Base-by-base conservation (phyloP, 768 basidiomycete genomes). In the Phaeotremella skinneri region DNA sequence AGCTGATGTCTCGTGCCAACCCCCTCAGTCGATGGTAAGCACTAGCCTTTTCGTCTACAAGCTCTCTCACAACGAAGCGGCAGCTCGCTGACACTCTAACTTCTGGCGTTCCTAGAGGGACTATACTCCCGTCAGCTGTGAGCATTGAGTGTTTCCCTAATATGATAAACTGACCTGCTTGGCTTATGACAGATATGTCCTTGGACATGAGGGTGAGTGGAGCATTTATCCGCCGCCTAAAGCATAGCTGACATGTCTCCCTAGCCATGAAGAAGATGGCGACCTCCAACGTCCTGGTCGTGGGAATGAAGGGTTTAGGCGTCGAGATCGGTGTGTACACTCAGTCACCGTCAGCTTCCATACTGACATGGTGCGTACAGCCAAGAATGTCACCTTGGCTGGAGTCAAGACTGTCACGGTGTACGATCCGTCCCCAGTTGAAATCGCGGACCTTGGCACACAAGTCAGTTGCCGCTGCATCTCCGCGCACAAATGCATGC, bases 191-290 rank as follows among this genome's bases (percentile, higher is more conserved):
- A 74, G 72, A 88, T 97, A 98, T 76, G 93, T 98, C 9, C 85
- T 98, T 26, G 93, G 93, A 29, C 91, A 97, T 76, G 93, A 97
- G 84, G 93, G 93, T 90, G 64, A 63, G 76, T 17, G 9, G 27
- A 26, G 49, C 34, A 47, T 16, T 17, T 30, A 37, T 14, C 3
- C 51, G 34, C 64, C 56, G 52, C 53, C 37, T 3, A 20, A 42
- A 17, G 26, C 2, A 16, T 69, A 23, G 45, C 63, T 77, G 50
- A 79, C 51, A 30, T 7, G 21, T 29, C n/a, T 45, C 26, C 47
- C 23, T 30, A 97, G 94, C 94, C 45, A 98, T 98, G 96, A 96
- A 96, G 82, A 87, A 87, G 73, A 98, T 99, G 96, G 94, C 96
- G 5, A 81, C 84, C 16, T 97, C 93, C 34, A 96, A 96, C 73